Percentiles rank a stretch among this genome's conserved stretches.
phyloP scores from a whole-genome alignment of 2,329 filamentous ascomycete species.

The Nigrospora osmanthi region DNA sequence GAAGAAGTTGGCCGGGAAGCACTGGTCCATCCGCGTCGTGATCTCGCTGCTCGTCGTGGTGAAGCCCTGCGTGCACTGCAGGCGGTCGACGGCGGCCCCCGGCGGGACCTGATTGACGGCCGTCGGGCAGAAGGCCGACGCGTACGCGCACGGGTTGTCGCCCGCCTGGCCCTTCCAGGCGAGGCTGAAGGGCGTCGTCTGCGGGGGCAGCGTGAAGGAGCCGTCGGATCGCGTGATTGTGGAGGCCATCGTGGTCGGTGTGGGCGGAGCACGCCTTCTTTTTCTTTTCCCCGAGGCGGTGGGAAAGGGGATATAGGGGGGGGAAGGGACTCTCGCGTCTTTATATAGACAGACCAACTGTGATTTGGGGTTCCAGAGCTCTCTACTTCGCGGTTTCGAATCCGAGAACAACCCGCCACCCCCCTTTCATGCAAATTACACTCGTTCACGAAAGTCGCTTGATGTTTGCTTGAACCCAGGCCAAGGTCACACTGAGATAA shows the following conservation, averaged over 20 bases:
- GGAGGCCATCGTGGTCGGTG: not conserved
- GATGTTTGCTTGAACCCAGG: not conserved
- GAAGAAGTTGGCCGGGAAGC: not conserved
- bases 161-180: not conserved
- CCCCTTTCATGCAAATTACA: not conserved
- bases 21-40: not conserved
- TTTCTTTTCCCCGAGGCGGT: not conserved
- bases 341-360: not conserved
- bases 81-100: not conserved
- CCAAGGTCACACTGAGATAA: not conserved
- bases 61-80: not conserved
- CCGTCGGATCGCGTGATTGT: not conserved
- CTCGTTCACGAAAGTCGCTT: not conserved
- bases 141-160: not conserved
- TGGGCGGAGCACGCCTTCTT: too few relatives aligned
- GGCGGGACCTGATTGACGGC: not conserved
- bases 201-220: not conserved
- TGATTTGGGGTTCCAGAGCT: not conserved
- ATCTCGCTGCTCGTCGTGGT: not conserved
- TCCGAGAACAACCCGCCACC: too few relatives aligned
- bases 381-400: too few relatives aligned
- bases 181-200: conserved; percentile 1
- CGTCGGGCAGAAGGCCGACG: not conserved
- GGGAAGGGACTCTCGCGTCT: not conserved
- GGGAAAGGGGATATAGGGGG: too few relatives aligned